These are phyloP conservation scores for Trametes villosa DNA, from an alignment of 768 basidiomycete species.

Conservation along the genomic window DNA sequence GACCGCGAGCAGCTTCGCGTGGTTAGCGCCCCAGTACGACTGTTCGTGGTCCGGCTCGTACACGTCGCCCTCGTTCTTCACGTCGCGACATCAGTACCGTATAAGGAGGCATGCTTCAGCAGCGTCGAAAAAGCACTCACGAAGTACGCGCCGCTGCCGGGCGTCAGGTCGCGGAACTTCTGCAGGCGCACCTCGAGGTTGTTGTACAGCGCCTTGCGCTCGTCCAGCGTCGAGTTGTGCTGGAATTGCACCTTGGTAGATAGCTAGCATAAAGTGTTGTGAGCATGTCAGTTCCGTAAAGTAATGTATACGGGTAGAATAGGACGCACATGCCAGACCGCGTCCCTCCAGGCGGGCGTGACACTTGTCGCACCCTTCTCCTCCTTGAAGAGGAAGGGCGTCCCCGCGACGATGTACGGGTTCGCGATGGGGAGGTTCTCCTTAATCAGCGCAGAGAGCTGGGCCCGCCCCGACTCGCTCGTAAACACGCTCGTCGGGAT, in stretches of 20 bases:
- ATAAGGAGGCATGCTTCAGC: background rate
- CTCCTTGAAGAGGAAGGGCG: conserved; percentile 28
- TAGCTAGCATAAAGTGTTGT: conserved; percentile 16
- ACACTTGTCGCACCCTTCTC: conserved; percentile 28
- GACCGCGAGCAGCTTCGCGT: conserved; percentile 33
- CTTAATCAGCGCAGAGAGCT: conserved; percentile 25
- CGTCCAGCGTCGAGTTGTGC: conserved; percentile 1
- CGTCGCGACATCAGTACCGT: background rate
- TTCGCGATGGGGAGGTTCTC: conserved; percentile 28
- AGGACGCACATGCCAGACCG: conserved; percentile 32
- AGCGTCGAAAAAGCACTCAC: conserved; percentile 21
- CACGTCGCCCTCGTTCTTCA: conserved; percentile 41
- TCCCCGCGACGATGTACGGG: conserved; percentile 32
- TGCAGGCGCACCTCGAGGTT: conserved; percentile 22
- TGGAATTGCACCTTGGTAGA: conserved; percentile 10
- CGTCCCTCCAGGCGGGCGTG: conserved; percentile 34
- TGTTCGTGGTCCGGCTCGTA: conserved; percentile 38
- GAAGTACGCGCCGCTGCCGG: conserved; percentile 39
- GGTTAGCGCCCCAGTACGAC: conserved; percentile 43
- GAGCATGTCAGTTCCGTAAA: background rate
- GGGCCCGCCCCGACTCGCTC: conserved; percentile 27
- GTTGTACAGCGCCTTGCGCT: background rate
- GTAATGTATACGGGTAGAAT: conserved; percentile 1
- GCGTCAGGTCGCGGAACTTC: conserved; percentile 30
- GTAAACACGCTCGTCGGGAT: conserved; percentile 33